Evolutionary conservation across 768 basidiomycete species (phyloP).

Genomic region (Candolleomyces eurysporus): DNA sequence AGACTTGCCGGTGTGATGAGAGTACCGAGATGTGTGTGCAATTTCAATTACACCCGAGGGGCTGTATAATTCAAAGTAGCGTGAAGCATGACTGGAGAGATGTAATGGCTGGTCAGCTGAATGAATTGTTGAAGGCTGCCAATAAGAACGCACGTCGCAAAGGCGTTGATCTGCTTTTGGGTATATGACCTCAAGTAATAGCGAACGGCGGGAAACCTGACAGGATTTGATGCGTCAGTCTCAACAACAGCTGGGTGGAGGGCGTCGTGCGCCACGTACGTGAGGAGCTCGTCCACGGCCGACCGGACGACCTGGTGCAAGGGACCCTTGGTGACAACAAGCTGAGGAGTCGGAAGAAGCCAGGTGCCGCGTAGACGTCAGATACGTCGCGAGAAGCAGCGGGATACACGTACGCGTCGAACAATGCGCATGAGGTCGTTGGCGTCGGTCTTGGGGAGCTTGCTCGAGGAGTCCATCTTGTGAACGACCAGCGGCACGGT

Average conservation of each 20-base stretch:
- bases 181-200: constrained; percentile 74
- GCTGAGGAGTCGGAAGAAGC: constrained; percentile 35
- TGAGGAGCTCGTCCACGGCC: constrained; percentile 76
- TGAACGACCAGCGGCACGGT: constrained; percentile 80
- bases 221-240: constrained; percentile 16
- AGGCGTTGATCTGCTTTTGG: constrained; percentile 87
- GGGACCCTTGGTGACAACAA: constrained; percentile 55
- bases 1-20: constrained; percentile 84
- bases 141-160: constrained; percentile 74
- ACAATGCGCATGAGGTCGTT: constrained; percentile 68
- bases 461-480: constrained; percentile 81
- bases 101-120: constrained; percentile 21
- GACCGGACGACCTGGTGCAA: constrained; percentile 59
- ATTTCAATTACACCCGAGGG: constrained; percentile 85
- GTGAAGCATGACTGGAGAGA: constrained; percentile 70
- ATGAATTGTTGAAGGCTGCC: constrained; percentile 19
- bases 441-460: constrained; percentile 73
- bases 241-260: constrained; percentile 14
- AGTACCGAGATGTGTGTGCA: constrained; percentile 84
- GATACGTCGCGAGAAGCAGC: constrained; percentile 11
- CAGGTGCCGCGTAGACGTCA: constrained; percentile 19
- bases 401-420: constrained; percentile 59
- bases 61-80: constrained; percentile 86
- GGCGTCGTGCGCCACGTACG: constrained; percentile 46
- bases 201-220: constrained; percentile 70